A percentile compares a stretch with the other conserved stretches of the same genome.
Conservation (phyloP, 768 basidiomycete genomes). For the Amanita pallidorosea region DNA sequence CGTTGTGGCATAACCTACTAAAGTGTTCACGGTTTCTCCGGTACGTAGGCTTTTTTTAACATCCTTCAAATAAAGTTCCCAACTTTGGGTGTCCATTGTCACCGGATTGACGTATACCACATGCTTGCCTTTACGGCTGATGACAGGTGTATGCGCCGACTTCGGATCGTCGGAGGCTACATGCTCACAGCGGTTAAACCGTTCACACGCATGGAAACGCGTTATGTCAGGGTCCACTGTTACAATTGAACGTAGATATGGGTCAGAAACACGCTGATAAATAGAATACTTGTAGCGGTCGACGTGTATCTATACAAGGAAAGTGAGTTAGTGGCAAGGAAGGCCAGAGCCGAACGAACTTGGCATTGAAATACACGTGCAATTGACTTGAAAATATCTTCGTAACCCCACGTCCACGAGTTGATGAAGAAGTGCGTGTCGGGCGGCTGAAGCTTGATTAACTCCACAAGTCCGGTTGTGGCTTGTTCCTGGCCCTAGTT, state of each 20-base stretch:
- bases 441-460: conserved; percentile 59
- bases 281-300: conserved; percentile 80
- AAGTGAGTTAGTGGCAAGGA: background rate
- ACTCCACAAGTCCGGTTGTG: conserved; percentile 49
- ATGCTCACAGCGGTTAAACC: conserved; percentile 60
- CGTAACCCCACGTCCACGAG: conserved; percentile 95
- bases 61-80: conserved; percentile 32
- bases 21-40: conserved; percentile 38
- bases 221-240: conserved; percentile 52
- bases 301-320: conserved; percentile 58
- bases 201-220: conserved; percentile 92
- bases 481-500: conserved; percentile 45
- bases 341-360: conserved; percentile 23
- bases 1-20: conserved; percentile 37
- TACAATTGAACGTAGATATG: conserved; percentile 47
- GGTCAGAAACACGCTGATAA: conserved; percentile 47
- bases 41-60: conserved; percentile 26
- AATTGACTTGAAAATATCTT: conserved; percentile 76
- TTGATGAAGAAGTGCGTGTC: conserved; percentile 81
- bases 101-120: conserved; percentile 85
- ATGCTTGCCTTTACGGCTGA: conserved; percentile 34
- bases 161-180: conserved; percentile 30
- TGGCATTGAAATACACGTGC: conserved; percentile 52
- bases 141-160: conserved; percentile 17
- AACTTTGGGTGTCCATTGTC: conserved; percentile 50